These are phyloP conservation scores for Prunella vulgaris DNA, from an alignment of 257 asterid species.

Conservation along the genomic window DNA sequence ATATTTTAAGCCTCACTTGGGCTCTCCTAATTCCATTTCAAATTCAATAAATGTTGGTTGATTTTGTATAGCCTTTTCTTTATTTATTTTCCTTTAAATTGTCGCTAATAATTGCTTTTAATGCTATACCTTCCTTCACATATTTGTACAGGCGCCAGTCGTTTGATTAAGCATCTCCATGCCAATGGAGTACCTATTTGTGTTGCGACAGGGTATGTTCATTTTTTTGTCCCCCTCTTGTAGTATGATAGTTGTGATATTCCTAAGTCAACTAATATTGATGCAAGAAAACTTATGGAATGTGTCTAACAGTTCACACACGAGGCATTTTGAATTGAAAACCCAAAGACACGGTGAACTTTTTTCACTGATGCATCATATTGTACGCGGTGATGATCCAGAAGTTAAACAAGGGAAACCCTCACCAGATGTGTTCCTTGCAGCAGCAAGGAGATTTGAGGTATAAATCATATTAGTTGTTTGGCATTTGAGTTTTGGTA, in stretches of 20 bases:
- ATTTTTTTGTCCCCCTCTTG: background rate
- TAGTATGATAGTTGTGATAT: background rate
- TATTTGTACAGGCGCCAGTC: slow-evolving; percentile 60
- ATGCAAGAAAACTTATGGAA: slow-evolving; percentile 21
- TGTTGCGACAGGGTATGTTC: slow-evolving; percentile 84
- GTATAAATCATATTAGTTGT: slow-evolving; percentile 29
- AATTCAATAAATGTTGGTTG: background rate
- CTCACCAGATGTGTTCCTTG: slow-evolving; percentile 87
- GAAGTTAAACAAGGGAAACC: slow-evolving; percentile 96
- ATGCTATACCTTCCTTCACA: slow-evolving; percentile 10
- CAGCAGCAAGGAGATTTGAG: slow-evolving; percentile 92
- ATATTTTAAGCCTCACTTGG: background rate
- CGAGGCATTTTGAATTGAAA: slow-evolving; percentile 83
- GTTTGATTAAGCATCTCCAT: slow-evolving; percentile 74
- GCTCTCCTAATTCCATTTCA: background rate
- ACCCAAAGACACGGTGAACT: slow-evolving; percentile 75
- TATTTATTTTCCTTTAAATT: background rate
- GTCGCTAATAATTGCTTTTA: background rate
- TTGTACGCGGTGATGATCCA: slow-evolving; percentile 93
- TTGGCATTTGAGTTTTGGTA: background rate
- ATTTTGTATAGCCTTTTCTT: background rate
- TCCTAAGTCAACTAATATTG: slow-evolving; percentile 13
- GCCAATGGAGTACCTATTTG: slow-evolving; percentile 78
- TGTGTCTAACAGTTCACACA: slow-evolving; percentile 61
- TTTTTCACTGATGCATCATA: slow-evolving; percentile 85